Percentiles rank a stretch among this genome's conserved stretches.
Evolutionary conservation across 2,329 filamentous ascomycete genomes (phyloP).

Genomic region (Alternaria sp.): DNA sequence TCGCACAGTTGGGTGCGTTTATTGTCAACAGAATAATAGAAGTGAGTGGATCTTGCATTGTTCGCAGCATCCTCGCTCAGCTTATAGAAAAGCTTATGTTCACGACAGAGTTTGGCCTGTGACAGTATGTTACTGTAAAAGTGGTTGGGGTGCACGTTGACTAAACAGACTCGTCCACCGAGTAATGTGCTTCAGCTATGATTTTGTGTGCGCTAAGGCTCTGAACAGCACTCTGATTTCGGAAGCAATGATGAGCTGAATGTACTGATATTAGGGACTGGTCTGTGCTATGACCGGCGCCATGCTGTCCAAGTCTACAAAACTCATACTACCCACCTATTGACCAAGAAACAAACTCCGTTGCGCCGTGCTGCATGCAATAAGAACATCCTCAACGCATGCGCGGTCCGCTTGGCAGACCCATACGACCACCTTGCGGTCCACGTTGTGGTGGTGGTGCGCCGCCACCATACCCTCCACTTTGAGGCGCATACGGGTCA

Average conservation of each 20-base stretch:
- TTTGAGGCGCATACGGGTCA: slow-evolving; percentile 43
- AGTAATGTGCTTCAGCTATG: neutral
- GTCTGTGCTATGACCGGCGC: slow-evolving; percentile 16
- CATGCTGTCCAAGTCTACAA: slow-evolving; percentile 7
- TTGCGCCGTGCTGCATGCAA: slow-evolving; percentile 30
- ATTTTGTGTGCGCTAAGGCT: neutral
- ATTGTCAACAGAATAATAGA: too few relatives aligned
- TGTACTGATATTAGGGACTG: slow-evolving; percentile 14
- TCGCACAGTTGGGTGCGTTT: too few relatives aligned
- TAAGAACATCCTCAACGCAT: slow-evolving; percentile 39
- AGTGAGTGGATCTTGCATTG: too few relatives aligned
- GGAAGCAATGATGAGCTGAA: neutral
- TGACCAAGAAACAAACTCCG: slow-evolving; percentile 24
- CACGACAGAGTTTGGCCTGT: too few relatives aligned
- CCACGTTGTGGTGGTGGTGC: slow-evolving; percentile 39
- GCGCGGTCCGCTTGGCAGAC: slow-evolving; percentile 51
- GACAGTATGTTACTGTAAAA: too few relatives aligned
- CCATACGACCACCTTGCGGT: slow-evolving; percentile 45
- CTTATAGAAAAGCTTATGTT: too few relatives aligned
- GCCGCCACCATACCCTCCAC: slow-evolving; percentile 33
- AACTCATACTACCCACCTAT: slow-evolving; percentile 6
- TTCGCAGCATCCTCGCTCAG: too few relatives aligned
- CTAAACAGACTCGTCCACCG: neutral
- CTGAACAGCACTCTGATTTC: neutral
- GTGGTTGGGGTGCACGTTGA: neutral